Evolutionary conservation across 1,284 basidiomycete species (phyloP), one percentile per base, ranked within the genome.

Genomic region (Chondrostereum purpureum): DNA sequence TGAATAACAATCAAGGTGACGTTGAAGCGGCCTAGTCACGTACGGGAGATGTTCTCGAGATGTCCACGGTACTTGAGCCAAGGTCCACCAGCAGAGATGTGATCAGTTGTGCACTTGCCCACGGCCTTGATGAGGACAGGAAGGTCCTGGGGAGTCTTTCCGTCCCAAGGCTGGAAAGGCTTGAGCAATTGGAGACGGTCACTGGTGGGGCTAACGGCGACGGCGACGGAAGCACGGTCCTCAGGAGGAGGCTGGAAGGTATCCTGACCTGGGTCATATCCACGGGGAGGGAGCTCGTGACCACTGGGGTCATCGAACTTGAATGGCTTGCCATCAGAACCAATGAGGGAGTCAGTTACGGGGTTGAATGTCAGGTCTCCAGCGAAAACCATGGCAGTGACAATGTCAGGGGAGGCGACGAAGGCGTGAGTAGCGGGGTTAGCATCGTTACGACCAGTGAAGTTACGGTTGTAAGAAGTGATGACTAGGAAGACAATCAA

Each of bases 391-490:
- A 99, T 86, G 54, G 96, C 95, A 56, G 96, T 99, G 64, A 98
- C 95, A 60, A 99, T 73, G 65, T 98, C 96, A 46, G 96, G 95
- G 47, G 94, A 98, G 45, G 96, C 90, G 61, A 99, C 94, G 63
- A 99, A 99, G 46, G 94, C 93, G 70, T 98, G 95, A 42, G 96
- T 99, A 53, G 92, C 93, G 27, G 94, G 93, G 81, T 99, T 99
- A 59, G 95, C 95, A 64, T 99, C 96, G 72, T 99, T 99, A 67
- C 95, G 92, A 52, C 93, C 95, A 57, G 95, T 98, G 76, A 99
- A 99, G 87, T 99, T 99, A 70, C 96, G 93, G 85, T 99, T 99
- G 84, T 99, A 99, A 19, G 94, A 98, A 44, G 95, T 96, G 71
- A 98, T 92, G 75, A 97, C 83, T 88, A 42, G 48, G 24, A 49